Conservation (phyloP, 2,329 filamentous ascomycete genomes). For the Diplodia corticola region DNA sequence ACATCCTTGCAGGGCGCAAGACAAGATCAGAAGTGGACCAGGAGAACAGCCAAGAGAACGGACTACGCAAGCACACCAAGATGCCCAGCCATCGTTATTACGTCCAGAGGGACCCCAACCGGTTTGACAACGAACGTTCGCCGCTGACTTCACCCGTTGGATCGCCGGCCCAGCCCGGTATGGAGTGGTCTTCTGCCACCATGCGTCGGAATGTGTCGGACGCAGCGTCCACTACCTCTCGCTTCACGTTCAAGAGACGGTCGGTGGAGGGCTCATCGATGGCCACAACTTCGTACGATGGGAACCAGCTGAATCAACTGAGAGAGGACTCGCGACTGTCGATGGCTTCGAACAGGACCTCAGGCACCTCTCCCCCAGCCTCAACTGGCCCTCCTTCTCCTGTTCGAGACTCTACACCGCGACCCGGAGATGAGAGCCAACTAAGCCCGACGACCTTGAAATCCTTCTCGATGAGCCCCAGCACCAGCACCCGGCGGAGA, state of each 20-base stretch:
- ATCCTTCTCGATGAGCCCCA: slow-evolving; percentile 42
- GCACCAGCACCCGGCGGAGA: slow-evolving; percentile 32
- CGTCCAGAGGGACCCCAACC: slow-evolving; percentile 37
- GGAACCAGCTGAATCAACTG: slow-evolving; percentile 39
- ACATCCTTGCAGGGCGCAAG: slow-evolving; percentile 67
- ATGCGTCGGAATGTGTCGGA: slow-evolving; percentile 34
- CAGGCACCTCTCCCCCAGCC: slow-evolving; percentile 38
- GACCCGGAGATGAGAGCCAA: slow-evolving; percentile 28
- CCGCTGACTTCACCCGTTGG: slow-evolving; percentile 33
- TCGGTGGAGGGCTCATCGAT: slow-evolving; percentile 40
- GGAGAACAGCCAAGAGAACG: slow-evolving; percentile 30
- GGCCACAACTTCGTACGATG: slow-evolving; percentile 38
- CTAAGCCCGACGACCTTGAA: slow-evolving; percentile 39
- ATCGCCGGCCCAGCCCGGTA: slow-evolving; percentile 34
- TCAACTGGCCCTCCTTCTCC: slow-evolving; percentile 40
- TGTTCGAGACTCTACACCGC: slow-evolving; percentile 32
- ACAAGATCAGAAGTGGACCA: slow-evolving; percentile 33
- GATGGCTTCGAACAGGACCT: slow-evolving; percentile 40
- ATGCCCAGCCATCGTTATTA: slow-evolving; percentile 41
- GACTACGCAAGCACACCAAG: slow-evolving; percentile 26
- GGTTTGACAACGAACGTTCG: slow-evolving; percentile 30
- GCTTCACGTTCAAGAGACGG: slow-evolving; percentile 32
- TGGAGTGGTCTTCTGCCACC: slow-evolving; percentile 36
- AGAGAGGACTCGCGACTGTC: slow-evolving; percentile 41
- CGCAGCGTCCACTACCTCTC: slow-evolving; percentile 34